Percentiles rank a stretch among this genome's conserved stretches.
These are phyloP conservation scores for Aspergillus sp. DNA, from an alignment of 2,329 filamentous ascomycete species.

Conservation along the genomic window DNA sequence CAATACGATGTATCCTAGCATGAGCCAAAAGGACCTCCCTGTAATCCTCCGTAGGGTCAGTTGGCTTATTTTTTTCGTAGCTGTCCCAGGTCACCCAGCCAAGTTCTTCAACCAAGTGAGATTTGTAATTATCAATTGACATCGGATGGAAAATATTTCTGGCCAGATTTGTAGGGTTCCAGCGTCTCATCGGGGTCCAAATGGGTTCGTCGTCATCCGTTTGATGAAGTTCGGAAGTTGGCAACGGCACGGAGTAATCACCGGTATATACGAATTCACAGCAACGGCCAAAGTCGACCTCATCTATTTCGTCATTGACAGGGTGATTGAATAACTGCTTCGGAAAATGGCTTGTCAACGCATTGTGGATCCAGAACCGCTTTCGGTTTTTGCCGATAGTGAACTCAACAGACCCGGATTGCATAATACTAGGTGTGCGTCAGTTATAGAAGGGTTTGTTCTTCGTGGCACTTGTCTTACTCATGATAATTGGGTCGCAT, in stretches of 20 bases:
- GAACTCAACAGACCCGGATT: no score
- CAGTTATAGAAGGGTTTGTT: no score
- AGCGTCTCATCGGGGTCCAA: slow-evolving; percentile 2
- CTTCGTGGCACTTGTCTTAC: no score
- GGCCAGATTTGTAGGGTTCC: slow-evolving; percentile 6
- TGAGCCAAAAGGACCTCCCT: slow-evolving; percentile 7
- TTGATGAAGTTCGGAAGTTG: slow-evolving; percentile 4
- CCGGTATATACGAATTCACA: slow-evolving; percentile 16
- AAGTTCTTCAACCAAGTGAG: slow-evolving; percentile 6
- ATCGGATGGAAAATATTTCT: slow-evolving; percentile 10
- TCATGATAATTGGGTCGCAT: no score
- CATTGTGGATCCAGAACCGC: background rate
- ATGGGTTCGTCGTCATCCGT: slow-evolving; percentile 4
- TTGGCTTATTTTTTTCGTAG: background rate
- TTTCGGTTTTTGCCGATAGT: background rate
- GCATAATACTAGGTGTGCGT: no score
- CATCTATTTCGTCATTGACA: slow-evolving; percentile 3
- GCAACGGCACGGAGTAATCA: slow-evolving; percentile 13
- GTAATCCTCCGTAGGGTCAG: slow-evolving; percentile 5
- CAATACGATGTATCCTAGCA: slow-evolving; percentile 8
- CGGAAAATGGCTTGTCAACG: background rate
- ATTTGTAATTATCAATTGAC: slow-evolving; percentile 4
- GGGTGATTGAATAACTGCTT: background rate
- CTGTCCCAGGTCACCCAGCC: background rate
- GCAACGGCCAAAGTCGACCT: slow-evolving; percentile 12